Evolutionary conservation across 192 early-diverging fungal species (phyloP), one percentile per base, ranked within the genome.

Genomic region (Backusella australiensis): DNA sequence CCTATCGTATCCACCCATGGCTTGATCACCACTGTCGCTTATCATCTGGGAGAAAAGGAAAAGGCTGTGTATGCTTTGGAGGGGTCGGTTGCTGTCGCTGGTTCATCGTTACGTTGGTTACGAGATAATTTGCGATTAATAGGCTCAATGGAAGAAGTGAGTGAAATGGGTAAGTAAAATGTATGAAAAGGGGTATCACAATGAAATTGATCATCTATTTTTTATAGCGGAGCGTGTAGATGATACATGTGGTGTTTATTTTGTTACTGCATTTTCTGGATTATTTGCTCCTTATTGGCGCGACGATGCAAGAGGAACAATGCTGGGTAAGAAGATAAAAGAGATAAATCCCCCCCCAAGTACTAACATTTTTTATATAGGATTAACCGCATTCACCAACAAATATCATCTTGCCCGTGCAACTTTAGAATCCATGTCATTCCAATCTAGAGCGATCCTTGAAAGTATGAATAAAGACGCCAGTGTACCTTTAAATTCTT

Each of bases 251-350:
- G 95, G 93, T 42, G 94, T 98, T 35, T 96, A 96, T 81, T 98
- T 98, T 91, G 95, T 98, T 39, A 95, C 96, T 0, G 96, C 96
- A 5, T 96, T 98, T 82, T 93, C 91, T 29, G 96, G 96, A 1
- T 86, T 98, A 39, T 98, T 94, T 87, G 96, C 96, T 6, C 96
- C 96, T 8, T 94, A 98, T 82, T 98, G 96, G 96, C 85, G 95
- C 29, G 92, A 94, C 65, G 96, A 98, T 85, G 96, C 95, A n/a
- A 89, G 95, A 56, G 95, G 93, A 29, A 89, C 89, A 73, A 93
- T 98, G 67, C 87, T 95, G 53, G 96, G 96, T 12, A 49, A 44
- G 14, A 39, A 9, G 11, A 32, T 32, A 39, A 9, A 17, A 44
- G 4, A 17, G 42, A 44, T 17, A 44, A 39, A 44, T 44, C 12